Conservation (phyloP, 2,329 filamentous ascomycete species). For the Penicillium sclerotigenum region DNA sequence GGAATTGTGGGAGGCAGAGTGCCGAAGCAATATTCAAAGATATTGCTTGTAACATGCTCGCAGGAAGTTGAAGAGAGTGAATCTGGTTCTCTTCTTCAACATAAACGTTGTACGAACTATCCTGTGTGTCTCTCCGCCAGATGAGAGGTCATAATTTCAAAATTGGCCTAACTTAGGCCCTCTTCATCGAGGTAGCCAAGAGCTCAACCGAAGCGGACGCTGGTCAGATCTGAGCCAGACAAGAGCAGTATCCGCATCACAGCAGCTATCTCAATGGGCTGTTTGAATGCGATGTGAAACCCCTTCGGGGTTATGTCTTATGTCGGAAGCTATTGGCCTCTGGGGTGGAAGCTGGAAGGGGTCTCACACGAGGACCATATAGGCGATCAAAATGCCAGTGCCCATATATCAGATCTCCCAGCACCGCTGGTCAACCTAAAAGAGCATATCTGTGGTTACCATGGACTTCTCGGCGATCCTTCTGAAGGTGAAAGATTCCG, state of each 20-base stretch:
- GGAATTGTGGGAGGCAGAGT: background rate
- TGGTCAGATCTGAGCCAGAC: background rate
- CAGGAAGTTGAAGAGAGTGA: background rate
- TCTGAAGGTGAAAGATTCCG: background rate
- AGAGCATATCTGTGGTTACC: background rate
- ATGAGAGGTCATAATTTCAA: background rate
- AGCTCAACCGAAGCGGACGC: background rate
- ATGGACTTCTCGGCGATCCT: background rate
- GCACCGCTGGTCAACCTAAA: background rate
- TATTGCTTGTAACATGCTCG: background rate
- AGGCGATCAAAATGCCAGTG: background rate
- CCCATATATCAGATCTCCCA: background rate
- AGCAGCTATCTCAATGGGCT: background rate
- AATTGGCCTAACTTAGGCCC: background rate
- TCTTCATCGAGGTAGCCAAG: background rate
- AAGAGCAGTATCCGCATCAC: background rate
- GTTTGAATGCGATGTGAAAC: background rate
- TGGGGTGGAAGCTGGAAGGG: background rate
- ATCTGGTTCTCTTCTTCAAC: background rate
- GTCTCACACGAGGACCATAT: background rate
- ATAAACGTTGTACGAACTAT: background rate
- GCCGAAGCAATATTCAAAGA: background rate
- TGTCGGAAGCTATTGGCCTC: too few relatives aligned
- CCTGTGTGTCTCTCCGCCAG: background rate
- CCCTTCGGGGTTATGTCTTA: background rate